Conservation (phyloP, 768 basidiomycete species). For the Cyclocybe aegerita region DNA sequence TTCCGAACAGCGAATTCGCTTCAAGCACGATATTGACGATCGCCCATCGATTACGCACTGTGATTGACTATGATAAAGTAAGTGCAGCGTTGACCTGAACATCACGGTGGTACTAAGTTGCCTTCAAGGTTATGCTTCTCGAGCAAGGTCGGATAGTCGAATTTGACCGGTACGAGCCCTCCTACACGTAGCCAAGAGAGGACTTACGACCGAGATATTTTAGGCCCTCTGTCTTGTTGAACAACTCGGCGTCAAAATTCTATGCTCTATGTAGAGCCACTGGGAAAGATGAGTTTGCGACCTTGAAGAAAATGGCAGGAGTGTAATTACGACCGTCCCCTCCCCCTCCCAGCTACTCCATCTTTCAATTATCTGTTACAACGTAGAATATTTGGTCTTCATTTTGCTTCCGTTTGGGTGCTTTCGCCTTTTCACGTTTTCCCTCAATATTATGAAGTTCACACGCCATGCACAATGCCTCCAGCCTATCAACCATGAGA, state of each 20-base stretch:
- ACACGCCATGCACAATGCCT: not conserved
- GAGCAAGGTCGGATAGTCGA: constrained; percentile 78
- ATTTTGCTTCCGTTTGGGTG: not conserved
- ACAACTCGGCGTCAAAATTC: constrained; percentile 59
- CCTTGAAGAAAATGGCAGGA: constrained; percentile 67
- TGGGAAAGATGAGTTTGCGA: constrained; percentile 67
- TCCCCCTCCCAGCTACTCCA: not conserved
- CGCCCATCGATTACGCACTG: constrained; percentile 74
- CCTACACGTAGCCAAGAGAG: too few relatives aligned
- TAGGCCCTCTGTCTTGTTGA: constrained; percentile 39
- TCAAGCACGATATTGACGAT: constrained; percentile 82
- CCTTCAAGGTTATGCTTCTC: constrained; percentile 66
- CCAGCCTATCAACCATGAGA: constrained; percentile 20
- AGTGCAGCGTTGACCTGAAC: constrained; percentile 14
- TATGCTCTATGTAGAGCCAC: constrained; percentile 71
- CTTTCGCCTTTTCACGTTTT: constrained; percentile 11
- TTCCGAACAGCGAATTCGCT: constrained; percentile 59
- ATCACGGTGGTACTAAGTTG: not conserved
- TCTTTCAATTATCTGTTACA: not conserved
- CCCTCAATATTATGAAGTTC: constrained; percentile 3
- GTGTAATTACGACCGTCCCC: constrained; percentile 16
- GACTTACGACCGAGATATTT: too few relatives aligned
- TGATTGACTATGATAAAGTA: constrained; percentile 83
- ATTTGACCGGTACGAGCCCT: constrained; percentile 49
- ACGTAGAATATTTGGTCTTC: not conserved